Conservation (phyloP, 1,139 yeast genomes). For the Debaryomycetaceae sp. region DNA sequence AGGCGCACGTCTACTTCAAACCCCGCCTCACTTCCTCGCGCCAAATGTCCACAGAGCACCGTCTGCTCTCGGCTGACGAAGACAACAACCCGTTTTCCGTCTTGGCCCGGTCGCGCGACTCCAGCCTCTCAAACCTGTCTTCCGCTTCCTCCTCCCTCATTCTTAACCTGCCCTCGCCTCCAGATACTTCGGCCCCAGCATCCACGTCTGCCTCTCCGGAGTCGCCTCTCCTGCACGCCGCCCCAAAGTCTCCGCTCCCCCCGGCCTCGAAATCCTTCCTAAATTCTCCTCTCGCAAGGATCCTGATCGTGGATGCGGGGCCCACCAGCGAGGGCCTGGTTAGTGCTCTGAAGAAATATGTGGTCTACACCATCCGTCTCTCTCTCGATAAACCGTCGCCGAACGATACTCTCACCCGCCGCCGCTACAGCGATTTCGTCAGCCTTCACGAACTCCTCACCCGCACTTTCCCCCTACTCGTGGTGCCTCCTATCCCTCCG, state of each 20-base stretch:
- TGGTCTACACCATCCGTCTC: conserved; percentile 68
- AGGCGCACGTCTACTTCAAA: no score
- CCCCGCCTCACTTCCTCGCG: no score
- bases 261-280: conserved; percentile 43
- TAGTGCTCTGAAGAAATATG: conserved; percentile 54
- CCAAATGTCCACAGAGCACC: no score
- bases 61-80: no score
- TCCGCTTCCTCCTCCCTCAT: conserved; percentile 19
- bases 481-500: conserved; percentile 93
- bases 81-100: conserved; percentile 45
- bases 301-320: conserved; percentile 64
- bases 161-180: conserved; percentile 10
- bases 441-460: conserved; percentile 60
- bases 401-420: conserved; percentile 51
- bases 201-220: no score
- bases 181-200: conserved; percentile 2
- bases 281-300: conserved; percentile 34
- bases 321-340: conserved; percentile 61
- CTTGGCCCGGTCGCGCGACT: no score
- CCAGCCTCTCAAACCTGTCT: no score
- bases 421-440: conserved; percentile 91
- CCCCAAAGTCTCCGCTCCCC: no score
- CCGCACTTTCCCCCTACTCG: conserved; percentile 66
- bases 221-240: no score
- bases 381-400: conserved; percentile 18